Conservation (phyloP, 805 yeast genomes). For the Yarrowia sp. region DNA sequence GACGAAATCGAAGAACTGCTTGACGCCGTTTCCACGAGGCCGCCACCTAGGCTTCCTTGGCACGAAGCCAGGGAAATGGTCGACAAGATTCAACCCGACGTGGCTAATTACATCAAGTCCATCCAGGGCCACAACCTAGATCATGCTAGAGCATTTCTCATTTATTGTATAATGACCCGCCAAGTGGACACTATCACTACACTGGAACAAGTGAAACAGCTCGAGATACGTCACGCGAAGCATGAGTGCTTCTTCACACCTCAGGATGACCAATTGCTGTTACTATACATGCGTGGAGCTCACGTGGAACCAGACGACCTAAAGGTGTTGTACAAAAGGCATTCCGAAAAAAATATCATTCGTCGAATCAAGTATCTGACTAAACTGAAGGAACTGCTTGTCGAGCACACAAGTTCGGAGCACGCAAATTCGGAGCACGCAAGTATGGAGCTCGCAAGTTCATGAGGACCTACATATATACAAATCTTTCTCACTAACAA, state of each 20-base stretch:
- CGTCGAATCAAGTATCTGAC: background rate
- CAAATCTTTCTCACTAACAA: too few relatives aligned
- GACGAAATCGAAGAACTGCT: too few relatives aligned
- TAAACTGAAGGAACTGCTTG: background rate
- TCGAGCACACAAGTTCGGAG: too few relatives aligned
- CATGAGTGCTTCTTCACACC: constrained; percentile 2
- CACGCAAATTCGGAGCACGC: too few relatives aligned
- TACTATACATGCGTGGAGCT: background rate
- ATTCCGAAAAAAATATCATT: background rate
- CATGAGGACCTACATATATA: too few relatives aligned
- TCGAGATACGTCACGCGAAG: background rate
- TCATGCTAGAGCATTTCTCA: background rate
- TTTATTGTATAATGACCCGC: background rate
- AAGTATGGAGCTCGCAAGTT: too few relatives aligned
- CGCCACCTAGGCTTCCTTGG: background rate
- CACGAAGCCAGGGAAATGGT: background rate
- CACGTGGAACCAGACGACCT: background rate
- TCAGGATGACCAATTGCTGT: background rate
- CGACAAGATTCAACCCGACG: background rate
- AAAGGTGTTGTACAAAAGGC: background rate
- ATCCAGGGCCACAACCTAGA: constrained; percentile 7
- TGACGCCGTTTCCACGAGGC: too few relatives aligned
- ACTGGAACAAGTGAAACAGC: background rate
- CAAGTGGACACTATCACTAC: background rate
- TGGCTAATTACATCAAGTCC: background rate